Percentiles rank a stretch among this genome's conserved stretches.
Conservation (phyloP, 257 asterid species). For the Penstemon newberryi region DNA sequence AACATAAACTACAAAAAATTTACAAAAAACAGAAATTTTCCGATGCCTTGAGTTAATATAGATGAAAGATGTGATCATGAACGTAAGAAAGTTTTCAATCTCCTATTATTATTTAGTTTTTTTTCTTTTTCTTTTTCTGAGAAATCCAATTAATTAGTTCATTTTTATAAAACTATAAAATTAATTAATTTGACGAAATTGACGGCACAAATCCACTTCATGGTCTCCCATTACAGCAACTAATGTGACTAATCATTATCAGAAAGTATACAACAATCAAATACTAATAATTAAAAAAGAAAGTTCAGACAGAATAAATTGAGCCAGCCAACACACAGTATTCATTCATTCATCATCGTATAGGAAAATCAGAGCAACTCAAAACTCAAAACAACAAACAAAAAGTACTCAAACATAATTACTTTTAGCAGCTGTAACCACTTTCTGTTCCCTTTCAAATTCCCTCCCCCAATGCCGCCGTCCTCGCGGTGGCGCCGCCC, state of each 20-base stretch:
- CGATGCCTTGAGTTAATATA: too few species aligned
- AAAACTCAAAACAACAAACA: not conserved
- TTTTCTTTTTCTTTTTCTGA: not conserved
- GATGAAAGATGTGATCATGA: too few species aligned
- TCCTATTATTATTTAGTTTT: not conserved
- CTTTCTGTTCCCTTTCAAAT: conserved; percentile 34
- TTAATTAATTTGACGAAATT: not conserved
- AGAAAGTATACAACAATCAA: not conserved
- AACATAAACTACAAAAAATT: not conserved
- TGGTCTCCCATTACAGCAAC: conserved; percentile 32
- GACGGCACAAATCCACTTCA: conserved; percentile 21
- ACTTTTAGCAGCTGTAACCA: conserved; percentile 32
- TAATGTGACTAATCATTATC: not conserved
- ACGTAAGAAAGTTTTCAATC: conserved; percentile 7
- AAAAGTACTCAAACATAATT: conserved; percentile 12
- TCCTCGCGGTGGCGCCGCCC: conserved; percentile 34
- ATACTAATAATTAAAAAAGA: not conserved
- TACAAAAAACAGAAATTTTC: conserved; percentile 22
- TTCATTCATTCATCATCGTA: not conserved
- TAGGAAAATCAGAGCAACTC: conserved; percentile 11
- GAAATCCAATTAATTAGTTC: not conserved
- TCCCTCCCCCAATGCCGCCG: conserved; percentile 32
- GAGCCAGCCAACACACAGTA: conserved; percentile 28
- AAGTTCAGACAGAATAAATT: conserved; percentile 34
- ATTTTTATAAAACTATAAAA: not conserved